Evolutionary conservation across 139 green algal species (phyloP), one percentile per base, ranked within the genome.

Genomic region (Gonium pectorale): DNA sequence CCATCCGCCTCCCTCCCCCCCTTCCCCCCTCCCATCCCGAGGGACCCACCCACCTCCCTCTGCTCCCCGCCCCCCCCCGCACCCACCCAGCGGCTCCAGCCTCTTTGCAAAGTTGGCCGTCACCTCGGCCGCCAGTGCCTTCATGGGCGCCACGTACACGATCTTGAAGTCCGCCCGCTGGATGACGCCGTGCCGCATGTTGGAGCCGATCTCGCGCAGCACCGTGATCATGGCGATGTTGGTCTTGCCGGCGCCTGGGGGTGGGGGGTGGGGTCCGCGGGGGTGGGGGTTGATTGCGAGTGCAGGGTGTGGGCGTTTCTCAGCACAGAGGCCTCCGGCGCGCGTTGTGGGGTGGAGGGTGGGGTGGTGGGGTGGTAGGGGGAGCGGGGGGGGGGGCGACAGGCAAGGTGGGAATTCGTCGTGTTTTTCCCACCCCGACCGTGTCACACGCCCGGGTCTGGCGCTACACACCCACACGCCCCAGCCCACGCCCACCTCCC

Each of bases 151-250:
- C 35, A 99, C 96, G 74, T 99, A 99, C 17, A 99, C 96, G 27
- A 99, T 77, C 79, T 97, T 97, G 90, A 97, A 98, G 8, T 91
- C 90, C 2, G 73, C 82, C 29, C 87, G 87, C 71, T 94, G 89
- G 11, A 98, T 94, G 41, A 95, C 86, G 17, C 93, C 94, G 52
- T 95, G 77, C 15, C 74, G 63, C 89, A 97, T 96, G 92, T 99
- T 91, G 75, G 80, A 56, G 43, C 85, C 83, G 78, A 96, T 86
- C 92, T 99, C 97, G 8, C 95, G 92, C 84, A 99, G 93, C 72
- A 99, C 93, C 1, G 93, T 67, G 35, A 99, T 94, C 97, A 99
- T 99, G n/a, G 97, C 97, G 78, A 99, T 99, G 93, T 99, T 99
- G 78, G 97, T 99, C 92, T 99, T 99, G 67, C 97, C 97, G 1